Evolutionary conservation across 148 eudicot genomes (phyloP).

Genomic region (Chenopodium berlandieri): DNA sequence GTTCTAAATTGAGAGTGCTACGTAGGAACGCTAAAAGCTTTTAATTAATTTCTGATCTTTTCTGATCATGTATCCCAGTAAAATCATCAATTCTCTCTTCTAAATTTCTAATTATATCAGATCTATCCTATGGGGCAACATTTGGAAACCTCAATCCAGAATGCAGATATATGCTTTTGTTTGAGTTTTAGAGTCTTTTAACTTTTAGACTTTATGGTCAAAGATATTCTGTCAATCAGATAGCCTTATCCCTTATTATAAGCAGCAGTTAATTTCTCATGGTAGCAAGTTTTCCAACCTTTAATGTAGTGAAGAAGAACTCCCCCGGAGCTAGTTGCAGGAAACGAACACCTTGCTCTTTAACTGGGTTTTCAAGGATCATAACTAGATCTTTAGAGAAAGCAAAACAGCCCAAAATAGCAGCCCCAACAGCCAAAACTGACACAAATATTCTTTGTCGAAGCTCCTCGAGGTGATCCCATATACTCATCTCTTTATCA

Average conservation of each 20-base stretch:
- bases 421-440: slow-evolving; percentile 88
- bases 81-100: background rate
- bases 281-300: slow-evolving; percentile 43
- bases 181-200: background rate
- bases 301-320: slow-evolving; percentile 94
- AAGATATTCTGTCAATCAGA: background rate
- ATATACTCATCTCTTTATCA: slow-evolving; percentile 93
- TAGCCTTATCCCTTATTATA: background rate
- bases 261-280: background rate
- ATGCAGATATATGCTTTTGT: background rate
- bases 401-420: slow-evolving; percentile 87
- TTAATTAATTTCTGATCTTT: background rate
- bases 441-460: slow-evolving; percentile 81
- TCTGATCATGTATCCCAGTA: background rate
- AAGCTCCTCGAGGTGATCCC: slow-evolving; percentile 92
- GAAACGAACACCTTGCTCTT: slow-evolving; percentile 87
- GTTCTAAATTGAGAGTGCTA: background rate
- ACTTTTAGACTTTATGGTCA: background rate
- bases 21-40: background rate
- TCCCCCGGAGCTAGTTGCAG: slow-evolving; percentile 97
- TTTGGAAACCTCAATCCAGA: background rate
- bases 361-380: slow-evolving; percentile 91
- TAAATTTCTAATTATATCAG: too few relatives aligned
- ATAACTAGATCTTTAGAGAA: slow-evolving; percentile 82
- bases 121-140: background rate